Base-by-base conservation (phyloP, 2,329 filamentous ascomycete species). In the Coniella vitis region DNA sequence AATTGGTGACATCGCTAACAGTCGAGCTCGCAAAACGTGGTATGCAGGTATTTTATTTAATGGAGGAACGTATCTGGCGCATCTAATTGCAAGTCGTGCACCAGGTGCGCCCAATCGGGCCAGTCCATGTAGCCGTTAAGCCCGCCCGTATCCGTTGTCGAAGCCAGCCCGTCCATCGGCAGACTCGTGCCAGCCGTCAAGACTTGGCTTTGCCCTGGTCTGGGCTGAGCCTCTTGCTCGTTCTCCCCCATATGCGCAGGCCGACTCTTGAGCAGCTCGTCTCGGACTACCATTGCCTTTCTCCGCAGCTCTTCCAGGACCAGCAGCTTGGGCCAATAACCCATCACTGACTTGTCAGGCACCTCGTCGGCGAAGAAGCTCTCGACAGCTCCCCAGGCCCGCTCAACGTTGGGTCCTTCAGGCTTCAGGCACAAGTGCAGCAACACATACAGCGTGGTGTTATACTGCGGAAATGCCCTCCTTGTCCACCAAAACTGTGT, bases 371-470 rank as follows among this genome's bases (percentile, higher is more conserved):
- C 17, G 0, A 43, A 36, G 20, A 25, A 36, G 5, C 13, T 16
- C 14, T 31, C 45, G 10, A 19, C 35, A 4, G 32, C 45, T 16
- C 16, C 19, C 22, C 48, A 42, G 7, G 38, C 19, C 10, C 38
- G 36, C 4, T 35, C 32, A 13, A 48, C 46, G 7, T 34, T 36
- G 3, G 52, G 47, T 7, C 52, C 49, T 7, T 41, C 40, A 8
- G 54, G 54, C 29, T 34, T 25, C 12, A 53, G 34, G 22, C 54
- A 56, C 16, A 56, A 36, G 22, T 54, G 44, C 52, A 50, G 50
- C 13, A 56, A 31, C 9, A 54, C 35, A 25, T 54, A 56, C 29
- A 56, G 29, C 7, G 42, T 25, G 20, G 54, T 34, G 25, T 54
- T 46, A 34, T 54, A 54, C 34, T 54, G 49, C 10, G 52, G 47